Evolutionary conservation across 2,329 filamentous ascomycete species (phyloP).

Genomic region (Paracoccidioides lutzii): DNA sequence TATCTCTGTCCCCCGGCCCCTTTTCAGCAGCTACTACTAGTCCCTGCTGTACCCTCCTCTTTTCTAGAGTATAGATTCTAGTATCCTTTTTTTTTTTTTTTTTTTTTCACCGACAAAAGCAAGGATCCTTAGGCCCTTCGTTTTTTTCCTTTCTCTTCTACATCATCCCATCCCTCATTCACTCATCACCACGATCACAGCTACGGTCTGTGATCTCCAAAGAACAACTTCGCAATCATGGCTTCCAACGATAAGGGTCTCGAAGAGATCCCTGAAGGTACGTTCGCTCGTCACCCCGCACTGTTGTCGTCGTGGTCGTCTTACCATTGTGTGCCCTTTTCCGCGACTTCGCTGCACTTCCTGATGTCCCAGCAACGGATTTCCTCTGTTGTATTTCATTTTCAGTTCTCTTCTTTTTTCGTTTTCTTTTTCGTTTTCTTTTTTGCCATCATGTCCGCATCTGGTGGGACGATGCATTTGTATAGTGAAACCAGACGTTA

Average conservation of each 20-base stretch:
- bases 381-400: too few relatives aligned
- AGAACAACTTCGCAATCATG: constrained; percentile 70
- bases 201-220: constrained; percentile 58
- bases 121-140: constrained; percentile 24
- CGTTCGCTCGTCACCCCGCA: too few relatives aligned
- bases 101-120: constrained; percentile 15
- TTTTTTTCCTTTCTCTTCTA: constrained; percentile 15
- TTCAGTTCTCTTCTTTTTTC: too few relatives aligned
- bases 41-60: constrained; percentile 20
- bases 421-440: too few relatives aligned
- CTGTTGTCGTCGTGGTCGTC: constrained; percentile 24
- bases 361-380: too few relatives aligned
- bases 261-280: constrained; percentile 93
- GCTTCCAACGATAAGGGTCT: constrained; percentile 88
- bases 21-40: constrained; percentile 13
- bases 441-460: too few relatives aligned
- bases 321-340: neutral
- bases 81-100: constrained; percentile 6
- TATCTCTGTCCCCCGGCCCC: too few relatives aligned
- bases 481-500: too few relatives aligned
- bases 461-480: too few relatives aligned
- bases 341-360: neutral
- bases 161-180: constrained; percentile 6
- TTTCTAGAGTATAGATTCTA: constrained; percentile 26
- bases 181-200: constrained; percentile 46